These are phyloP conservation scores for Emmonsiellopsis sp. DNA, from an alignment of 2,329 filamentous ascomycete genomes.

Conservation along the genomic window DNA sequence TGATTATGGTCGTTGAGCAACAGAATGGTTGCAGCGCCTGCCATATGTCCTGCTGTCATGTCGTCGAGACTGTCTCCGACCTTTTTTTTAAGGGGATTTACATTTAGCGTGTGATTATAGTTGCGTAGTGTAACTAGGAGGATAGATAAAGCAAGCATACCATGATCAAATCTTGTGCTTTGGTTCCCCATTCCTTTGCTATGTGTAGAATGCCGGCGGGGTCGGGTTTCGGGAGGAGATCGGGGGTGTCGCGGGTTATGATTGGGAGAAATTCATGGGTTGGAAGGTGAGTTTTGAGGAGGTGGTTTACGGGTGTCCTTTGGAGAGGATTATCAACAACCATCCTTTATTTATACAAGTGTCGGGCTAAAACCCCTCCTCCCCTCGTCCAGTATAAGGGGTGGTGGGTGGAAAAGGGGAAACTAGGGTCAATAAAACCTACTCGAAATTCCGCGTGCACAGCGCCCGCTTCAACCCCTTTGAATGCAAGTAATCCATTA, in stretches of 20 bases:
- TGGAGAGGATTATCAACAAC: neutral
- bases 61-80: conserved; percentile 79
- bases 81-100: conserved; percentile 17
- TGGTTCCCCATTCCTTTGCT: conserved; percentile 60
- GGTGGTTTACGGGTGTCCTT: conserved; percentile 34
- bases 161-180: conserved; percentile 47
- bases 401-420: conserved; percentile 1
- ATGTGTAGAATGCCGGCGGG: conserved; percentile 85
- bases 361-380: too few species aligned
- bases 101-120: neutral
- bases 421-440: conserved; percentile 14
- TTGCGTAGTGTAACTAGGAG: neutral
- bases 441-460: conserved; percentile 90
- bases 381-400: neutral
- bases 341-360: neutral
- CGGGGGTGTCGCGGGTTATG: conserved; percentile 70
- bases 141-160: conserved; percentile 25
- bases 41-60: conserved; percentile 74
- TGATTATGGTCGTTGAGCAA: conserved; percentile 74
- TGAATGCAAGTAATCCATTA: conserved; percentile 75
- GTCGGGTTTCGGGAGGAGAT: conserved; percentile 63
- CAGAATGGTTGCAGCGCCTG: conserved; percentile 84
- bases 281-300: conserved; percentile 62
- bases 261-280: conserved; percentile 64
- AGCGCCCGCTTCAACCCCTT: conserved; percentile 66